phyloP scores from a whole-genome alignment of 805 yeast genomes.

The Ogataea pignaliae region DNA sequence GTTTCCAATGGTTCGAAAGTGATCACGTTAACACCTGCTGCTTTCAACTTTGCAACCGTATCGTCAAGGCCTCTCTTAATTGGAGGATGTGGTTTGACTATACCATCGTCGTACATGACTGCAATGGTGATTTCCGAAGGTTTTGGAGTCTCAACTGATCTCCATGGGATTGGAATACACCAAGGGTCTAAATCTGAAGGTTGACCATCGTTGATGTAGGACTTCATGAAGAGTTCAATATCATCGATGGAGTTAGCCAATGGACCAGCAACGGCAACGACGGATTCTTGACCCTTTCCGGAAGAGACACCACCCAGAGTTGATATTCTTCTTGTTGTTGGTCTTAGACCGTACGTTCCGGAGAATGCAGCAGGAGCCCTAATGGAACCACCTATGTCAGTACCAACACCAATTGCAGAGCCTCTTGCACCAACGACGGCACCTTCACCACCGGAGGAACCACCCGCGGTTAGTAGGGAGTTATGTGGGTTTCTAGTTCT shows the following conservation, averaged over 20 bases:
- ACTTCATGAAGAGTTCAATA: slow-evolving; percentile 62
- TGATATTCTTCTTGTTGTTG: slow-evolving; percentile 52
- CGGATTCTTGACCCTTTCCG: slow-evolving; percentile 62
- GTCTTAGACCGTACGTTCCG: slow-evolving; percentile 60
- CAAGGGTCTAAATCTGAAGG: slow-evolving; percentile 54
- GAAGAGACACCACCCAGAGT: slow-evolving; percentile 45
- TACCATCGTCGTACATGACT: slow-evolving; percentile 58
- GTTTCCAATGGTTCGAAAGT: slow-evolving; percentile 56
- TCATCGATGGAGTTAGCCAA: slow-evolving; percentile 61
- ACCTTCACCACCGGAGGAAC: slow-evolving; percentile 75
- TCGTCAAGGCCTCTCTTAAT: slow-evolving; percentile 50
- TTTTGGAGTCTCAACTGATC: slow-evolving; percentile 35
- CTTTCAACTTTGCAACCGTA: slow-evolving; percentile 48
- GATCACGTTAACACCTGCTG: slow-evolving; percentile 55
- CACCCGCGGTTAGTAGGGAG: slow-evolving; percentile 57
- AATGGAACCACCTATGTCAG: slow-evolving; percentile 71
- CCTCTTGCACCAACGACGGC: slow-evolving; percentile 56
- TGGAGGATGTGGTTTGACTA: slow-evolving; percentile 67
- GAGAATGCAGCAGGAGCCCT: slow-evolving; percentile 65
- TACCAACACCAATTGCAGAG: slow-evolving; percentile 60
- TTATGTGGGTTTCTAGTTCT: slow-evolving; percentile 57
- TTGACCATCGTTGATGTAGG: slow-evolving; percentile 55
- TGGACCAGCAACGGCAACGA: slow-evolving; percentile 66
- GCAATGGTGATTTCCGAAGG: slow-evolving; percentile 51
- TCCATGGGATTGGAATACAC: slow-evolving; percentile 50